Evolutionary conservation across 2,329 filamentous ascomycete genomes (phyloP).

Genomic region (Sclerotinia subarctica): DNA sequence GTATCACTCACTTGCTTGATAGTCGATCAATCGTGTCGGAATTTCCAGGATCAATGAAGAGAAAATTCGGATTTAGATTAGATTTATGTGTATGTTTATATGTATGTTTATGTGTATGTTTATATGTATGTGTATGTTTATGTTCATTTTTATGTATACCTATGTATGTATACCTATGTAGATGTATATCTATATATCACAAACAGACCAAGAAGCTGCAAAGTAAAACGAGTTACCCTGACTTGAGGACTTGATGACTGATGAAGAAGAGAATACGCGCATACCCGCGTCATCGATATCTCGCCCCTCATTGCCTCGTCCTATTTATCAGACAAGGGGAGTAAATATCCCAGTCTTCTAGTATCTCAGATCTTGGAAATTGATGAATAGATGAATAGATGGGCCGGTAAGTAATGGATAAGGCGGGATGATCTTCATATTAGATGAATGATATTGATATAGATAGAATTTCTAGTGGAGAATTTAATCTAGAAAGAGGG

Average conservation of each 20-base stretch:
- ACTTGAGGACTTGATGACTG: background rate
- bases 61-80: too few relatives aligned
- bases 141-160: background rate
- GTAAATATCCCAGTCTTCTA: too few relatives aligned
- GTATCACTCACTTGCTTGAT: too few relatives aligned
- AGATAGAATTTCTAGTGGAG: background rate
- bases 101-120: too few relatives aligned
- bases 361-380: background rate
- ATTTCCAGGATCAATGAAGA: too few relatives aligned
- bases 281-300: background rate
- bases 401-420: background rate
- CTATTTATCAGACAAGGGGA: background rate
- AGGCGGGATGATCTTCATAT: constrained; percentile 13
- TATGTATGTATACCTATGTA: background rate
- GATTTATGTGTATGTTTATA: too few relatives aligned
- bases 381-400: background rate
- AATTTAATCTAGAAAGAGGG: background rate
- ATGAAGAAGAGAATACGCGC: background rate
- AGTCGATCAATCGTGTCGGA: too few relatives aligned
- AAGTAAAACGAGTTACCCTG: too few relatives aligned
- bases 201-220: too few relatives aligned
- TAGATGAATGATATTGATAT: constrained; percentile 4
- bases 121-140: background rate
- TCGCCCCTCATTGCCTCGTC: background rate
- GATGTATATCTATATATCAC: too few relatives aligned